Base-by-base conservation (phyloP, 352 stramenopile genomes). In the Pythium biforme region DNA sequence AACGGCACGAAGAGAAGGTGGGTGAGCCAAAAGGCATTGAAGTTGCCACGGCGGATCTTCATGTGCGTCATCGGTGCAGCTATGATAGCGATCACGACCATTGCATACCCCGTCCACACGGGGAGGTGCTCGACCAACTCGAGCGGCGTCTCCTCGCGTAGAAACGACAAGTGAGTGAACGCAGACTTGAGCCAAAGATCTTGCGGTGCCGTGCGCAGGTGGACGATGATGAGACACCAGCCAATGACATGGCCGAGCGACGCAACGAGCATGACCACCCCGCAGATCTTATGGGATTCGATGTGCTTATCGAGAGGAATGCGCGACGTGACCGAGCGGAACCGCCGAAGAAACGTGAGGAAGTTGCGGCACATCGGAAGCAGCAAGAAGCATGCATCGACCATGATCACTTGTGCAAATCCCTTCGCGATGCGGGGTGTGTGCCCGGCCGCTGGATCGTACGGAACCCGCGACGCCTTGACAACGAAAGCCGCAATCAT, bases 231-330 rank as follows among this genome's bases (percentile, higher is more conserved):
- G 17, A 82, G 68, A 6, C 86, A 31, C 77, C 79, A 88, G 17
- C 75, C 76, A 3, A 55, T 58, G 1, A 77, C 77, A 70, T 90
- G 82, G 1, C 70, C 76, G 17, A 90, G 45, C 2, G 76, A 77
- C 7, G 82, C 78, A 11, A 89, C 52, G 48, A 92, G 56, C 61
- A 89, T 66, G n/a, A 92, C 76, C n/a, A 84, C 59, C 20, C 83
- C 83, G n/a, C 76, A 83, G 66, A 92, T 74, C 67, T 88, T 89
- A 69, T 88, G 80, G 49, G 90, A 92, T 51, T 83, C 75, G 29
- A 89, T 83, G 59, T 88, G 66, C 33, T 83, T 62, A 58, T 90
- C 83, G 31, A 92, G 64, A 4, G 83, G 84, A 7, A 91, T 59
- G 26, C 83, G 62, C 15, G 77, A 72, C 11, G 79, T 71, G 22